Conservation (phyloP, 192 early-diverging fungal species). For the Rhizoclosmatium globosum region DNA sequence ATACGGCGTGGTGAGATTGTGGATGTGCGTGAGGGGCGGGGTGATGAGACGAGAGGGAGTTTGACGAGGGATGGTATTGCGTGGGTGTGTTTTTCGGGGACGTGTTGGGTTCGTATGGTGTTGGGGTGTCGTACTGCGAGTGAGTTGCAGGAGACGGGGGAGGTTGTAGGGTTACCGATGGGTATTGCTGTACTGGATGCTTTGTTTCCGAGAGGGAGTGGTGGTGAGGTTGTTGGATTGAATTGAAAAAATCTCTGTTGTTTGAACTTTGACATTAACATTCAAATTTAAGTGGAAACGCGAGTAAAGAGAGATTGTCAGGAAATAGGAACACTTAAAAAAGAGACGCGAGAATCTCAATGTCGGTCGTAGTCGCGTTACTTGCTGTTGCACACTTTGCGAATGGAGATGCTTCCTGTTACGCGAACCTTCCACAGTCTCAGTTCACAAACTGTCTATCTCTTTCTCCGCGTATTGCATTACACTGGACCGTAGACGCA, state of each 20-base stretch:
- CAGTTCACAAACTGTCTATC: conserved; percentile 28
- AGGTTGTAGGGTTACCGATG: not conserved
- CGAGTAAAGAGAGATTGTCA: too few relatives aligned
- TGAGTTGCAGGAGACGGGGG: conserved; percentile 23
- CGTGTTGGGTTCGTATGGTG: not conserved
- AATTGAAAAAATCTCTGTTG: not conserved
- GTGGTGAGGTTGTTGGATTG: conserved; percentile 26
- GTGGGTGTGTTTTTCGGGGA: not conserved
- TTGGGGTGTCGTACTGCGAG: not conserved
- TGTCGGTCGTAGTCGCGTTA: too few relatives aligned
- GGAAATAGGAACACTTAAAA: too few relatives aligned
- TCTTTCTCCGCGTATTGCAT: conserved; percentile 2
- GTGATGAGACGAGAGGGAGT: too few relatives aligned
- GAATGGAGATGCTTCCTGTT: not conserved
- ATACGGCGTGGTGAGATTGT: too few relatives aligned
- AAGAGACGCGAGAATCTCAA: too few relatives aligned
- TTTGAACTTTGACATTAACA: too few relatives aligned
- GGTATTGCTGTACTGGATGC: conserved; percentile 5
- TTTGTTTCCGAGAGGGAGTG: conserved; percentile 20
- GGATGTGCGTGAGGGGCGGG: too few relatives aligned
- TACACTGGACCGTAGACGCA: conserved; percentile 28
- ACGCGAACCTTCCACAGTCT: not conserved
- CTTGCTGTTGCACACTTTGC: too few relatives aligned
- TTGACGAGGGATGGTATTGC: not conserved
- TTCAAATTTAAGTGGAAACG: too few relatives aligned